Evolutionary conservation across 2,329 filamentous ascomycete genomes (phyloP), one percentile per base, ranked within the genome.

Genomic region (Emericellopsis atlantica): DNA sequence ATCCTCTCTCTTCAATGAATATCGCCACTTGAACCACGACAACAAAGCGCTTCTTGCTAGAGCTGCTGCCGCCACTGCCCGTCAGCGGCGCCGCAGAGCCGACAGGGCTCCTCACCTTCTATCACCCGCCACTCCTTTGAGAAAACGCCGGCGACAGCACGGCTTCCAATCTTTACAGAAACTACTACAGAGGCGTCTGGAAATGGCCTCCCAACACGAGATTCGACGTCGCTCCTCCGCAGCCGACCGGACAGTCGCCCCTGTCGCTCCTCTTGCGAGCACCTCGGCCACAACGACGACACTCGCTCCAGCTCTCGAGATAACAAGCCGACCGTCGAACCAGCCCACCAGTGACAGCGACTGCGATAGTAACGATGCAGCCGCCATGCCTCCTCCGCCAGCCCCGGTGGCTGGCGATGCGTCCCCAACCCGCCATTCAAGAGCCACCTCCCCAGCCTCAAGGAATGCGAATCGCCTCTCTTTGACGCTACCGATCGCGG

Each of bases 401-500:
- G 51, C 57, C 23, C 56, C 61, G 3, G 49, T 51, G 24, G 64
- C 21, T 11, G 36, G 64, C 43, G 65, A 69, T 43, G 52, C 53
- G 9, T 52, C 58, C 12, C 57, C 62, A 35, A 63, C 62, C 34
- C 68, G 70, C 32, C 67, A 67, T 8, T 61, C 65, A 40, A 69
- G 72, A 29, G 73, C 72, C 12, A 66, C 66, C 14, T 76, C 74
- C 5, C 64, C 66, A 22, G 60, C 70, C 12, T 73, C 72, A 16
- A 64, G 74, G 31, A 68, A 68, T 46, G 65, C 69, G 23, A 76
- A 79, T 51, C 64, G 76, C 41, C 65, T 80, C 16, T 79, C 76
- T 1, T 59, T 80, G 22, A 79, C 74, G 1, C 61, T 80, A 9
- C 76, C 76, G n/a, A 76, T 80, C 50, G 69, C 73, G 9, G 66